Percentiles rank a stretch among this genome's conserved stretches.
Evolutionary conservation across 306 rosid species (phyloP).

Genomic region (Senna tora): DNA sequence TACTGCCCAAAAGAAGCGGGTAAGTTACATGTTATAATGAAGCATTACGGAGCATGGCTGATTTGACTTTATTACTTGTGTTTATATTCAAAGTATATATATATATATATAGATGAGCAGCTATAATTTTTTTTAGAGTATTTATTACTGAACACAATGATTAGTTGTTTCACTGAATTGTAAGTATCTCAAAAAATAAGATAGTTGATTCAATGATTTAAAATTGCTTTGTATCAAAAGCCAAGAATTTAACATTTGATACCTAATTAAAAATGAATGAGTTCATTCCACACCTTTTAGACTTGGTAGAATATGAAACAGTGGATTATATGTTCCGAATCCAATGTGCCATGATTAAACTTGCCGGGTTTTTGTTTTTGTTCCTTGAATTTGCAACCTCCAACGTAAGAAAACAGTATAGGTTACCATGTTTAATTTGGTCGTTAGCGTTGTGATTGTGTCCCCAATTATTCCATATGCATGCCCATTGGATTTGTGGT

Average conservation of each 20-base stretch:
- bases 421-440: too few species aligned
- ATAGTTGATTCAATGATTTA: too few species aligned
- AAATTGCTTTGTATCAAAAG: too few species aligned
- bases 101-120: not conserved
- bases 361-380: not conserved
- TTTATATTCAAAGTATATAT: not conserved
- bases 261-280: too few species aligned
- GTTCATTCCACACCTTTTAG: too few species aligned
- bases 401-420: not conserved
- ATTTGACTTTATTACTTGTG: not conserved
- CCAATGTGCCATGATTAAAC: not conserved
- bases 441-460: not conserved
- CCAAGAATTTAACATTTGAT: too few species aligned
- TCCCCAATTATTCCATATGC: not conserved
- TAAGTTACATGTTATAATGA: not conserved
- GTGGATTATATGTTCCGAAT: not conserved
- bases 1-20: too few species aligned
- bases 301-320: not conserved
- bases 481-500: conserved; percentile 4
- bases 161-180: too few species aligned
- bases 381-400: not conserved
- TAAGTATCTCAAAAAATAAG: too few species aligned
- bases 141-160: too few species aligned
- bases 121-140: too few species aligned
- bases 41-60: not conserved